Evolutionary conservation across 345 rosid species (phyloP), one percentile per base, ranked within the genome.

Genomic region (Eucalyptus virginea): DNA sequence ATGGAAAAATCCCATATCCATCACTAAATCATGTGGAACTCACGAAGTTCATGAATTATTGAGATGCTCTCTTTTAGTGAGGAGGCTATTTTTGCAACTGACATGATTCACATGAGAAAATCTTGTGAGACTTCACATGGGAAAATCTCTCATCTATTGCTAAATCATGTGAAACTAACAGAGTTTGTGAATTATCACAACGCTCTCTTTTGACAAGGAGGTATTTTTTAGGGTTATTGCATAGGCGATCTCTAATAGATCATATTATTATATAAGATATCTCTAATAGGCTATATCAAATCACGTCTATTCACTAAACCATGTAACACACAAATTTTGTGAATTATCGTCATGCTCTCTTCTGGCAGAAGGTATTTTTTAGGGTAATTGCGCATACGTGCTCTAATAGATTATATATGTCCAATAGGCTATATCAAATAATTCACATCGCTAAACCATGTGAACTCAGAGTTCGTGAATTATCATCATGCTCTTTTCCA

Each of bases 201-300:
- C 0, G 0, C 0, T 67, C 0, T 67, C 42, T 32, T 32, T 1
- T 0, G 19, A 42, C 45, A 24, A 72, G 8, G 24, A 72, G 81
- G 81, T 19, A 69, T 19, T 72, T 34, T 37, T 10, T 23, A 10
- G 45, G 13, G 42, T 0, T 0, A 69, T 34, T 18, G 12, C 80
- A 3, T 72, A 37, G 14, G 11, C 45, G 1, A 9, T 13, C 81
- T 34, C 45, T 5, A 34, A 72, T 37, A 37, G 7, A 34, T 40
- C 10, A 9, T 34, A 34, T 34, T n/a, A 18, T 18, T 18, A 11
- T 18, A 18, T 69, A 18, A 32, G 6, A 17, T 5, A 9, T 69
- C 8, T 5, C 4, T 69, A 10, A 34, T 72, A 19, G 0, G 23
- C 8, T 19, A 72, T 45, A 10, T 37, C 81, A 72, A 37, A 34